Evolutionary conservation across 371 early-diverging fungal species (phyloP), one percentile per base, ranked within the genome.

Genomic region (Batrachochytrium dendrobatidis): DNA sequence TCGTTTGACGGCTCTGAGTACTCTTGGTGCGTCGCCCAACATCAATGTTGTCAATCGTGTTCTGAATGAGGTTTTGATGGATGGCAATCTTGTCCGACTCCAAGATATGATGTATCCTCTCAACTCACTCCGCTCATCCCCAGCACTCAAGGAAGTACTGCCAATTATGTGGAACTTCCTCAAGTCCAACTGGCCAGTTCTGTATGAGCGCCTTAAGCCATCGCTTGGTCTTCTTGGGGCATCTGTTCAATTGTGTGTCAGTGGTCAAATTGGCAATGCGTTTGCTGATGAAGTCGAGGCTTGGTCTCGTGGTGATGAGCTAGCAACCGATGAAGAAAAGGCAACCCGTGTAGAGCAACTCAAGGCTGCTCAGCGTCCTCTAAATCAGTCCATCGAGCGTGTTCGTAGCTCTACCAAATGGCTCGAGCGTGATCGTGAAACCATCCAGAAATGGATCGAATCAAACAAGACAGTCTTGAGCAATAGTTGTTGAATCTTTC

Each of bases 301-400:
- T 45, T 77, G 87, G 65, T 71, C 81, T 26, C 69, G 80, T 8
- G 85, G 86, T n/a, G 82, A 80, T 34, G 86, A 83, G 8, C 87
- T 90, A 50, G 69, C 83, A 17, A 71, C 79, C n/a, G 61, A 77
- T 20, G 88, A 62, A 45, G 69, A 32, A 7, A 67, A 63, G 57
- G 69, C 45, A 12, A 59, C 61, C 62, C 58, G 79, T 17, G 50
- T 51, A 18, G 67, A 71, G 51, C 58, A 69, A 60, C 28, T 72
- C n/a, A 81, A 80, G 62, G 74, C 81, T 48, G 83, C 86, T 67
- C 82, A 74, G 33, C 76, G 92, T 33, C 77, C 84, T 24, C 56
- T 94, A 22, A 80, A 89, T 35, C 97, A 96, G 69, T 83, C 87
- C 31, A 64, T 95, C 20, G 98, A 97, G 74, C 80, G 76, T n/a